Conservation (phyloP, 805 yeast genomes). For the Wickerhamiella galacta region DNA sequence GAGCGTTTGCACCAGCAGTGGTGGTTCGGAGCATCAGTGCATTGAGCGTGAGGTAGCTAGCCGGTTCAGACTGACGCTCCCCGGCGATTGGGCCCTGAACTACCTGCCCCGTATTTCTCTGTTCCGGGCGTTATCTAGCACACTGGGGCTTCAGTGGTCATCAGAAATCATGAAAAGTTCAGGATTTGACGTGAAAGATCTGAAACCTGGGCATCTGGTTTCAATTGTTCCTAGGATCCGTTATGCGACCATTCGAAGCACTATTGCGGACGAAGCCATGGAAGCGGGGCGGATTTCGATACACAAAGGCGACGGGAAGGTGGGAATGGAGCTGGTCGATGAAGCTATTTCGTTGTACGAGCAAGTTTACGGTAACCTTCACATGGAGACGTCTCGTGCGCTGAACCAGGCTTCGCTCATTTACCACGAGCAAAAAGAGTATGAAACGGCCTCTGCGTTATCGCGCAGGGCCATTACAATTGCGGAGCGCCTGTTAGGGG, state of each 20-base stretch:
- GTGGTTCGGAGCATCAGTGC: constrained; percentile 16
- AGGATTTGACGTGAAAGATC: background rate
- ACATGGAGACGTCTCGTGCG: constrained; percentile 59
- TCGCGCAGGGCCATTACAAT: constrained; percentile 55
- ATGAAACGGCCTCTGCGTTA: constrained; percentile 41
- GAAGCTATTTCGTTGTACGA: constrained; percentile 63
- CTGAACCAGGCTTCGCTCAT: constrained; percentile 49
- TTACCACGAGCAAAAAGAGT: constrained; percentile 42
- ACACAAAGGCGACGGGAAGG: constrained; percentile 20
- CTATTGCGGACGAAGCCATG: constrained; percentile 52
- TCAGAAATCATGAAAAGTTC: constrained; percentile 18
- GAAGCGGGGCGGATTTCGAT: constrained; percentile 22
- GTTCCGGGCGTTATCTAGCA: constrained; percentile 54
- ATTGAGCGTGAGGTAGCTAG: constrained; percentile 36
- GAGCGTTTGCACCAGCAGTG: constrained; percentile 29
- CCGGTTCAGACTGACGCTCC: constrained; percentile 49
- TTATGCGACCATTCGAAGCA: constrained; percentile 48
- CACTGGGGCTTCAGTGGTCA: constrained; percentile 78
- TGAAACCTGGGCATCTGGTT: constrained; percentile 46
- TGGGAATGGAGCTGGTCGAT: constrained; percentile 45
- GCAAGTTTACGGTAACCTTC: constrained; percentile 69
- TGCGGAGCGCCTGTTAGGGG: constrained; percentile 65
- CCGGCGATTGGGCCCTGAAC: constrained; percentile 31
- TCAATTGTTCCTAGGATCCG: constrained; percentile 63
- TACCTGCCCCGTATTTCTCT: constrained; percentile 24